These are phyloP conservation scores for Ogataea siamensis DNA, from an alignment of 805 yeast genomes.

Conservation along the genomic window DNA sequence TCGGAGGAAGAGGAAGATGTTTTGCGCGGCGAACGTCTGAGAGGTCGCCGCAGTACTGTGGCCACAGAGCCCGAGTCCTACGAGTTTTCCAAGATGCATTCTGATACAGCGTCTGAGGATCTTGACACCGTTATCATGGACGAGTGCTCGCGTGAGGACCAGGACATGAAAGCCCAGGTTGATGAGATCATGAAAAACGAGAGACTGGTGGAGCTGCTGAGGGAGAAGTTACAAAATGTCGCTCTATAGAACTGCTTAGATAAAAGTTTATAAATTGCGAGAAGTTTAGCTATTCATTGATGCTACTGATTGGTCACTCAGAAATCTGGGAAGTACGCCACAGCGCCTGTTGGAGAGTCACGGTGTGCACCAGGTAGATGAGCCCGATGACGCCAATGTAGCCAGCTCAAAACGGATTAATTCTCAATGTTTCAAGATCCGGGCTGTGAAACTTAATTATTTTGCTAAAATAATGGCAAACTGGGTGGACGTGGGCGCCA, in stretches of 20 bases:
- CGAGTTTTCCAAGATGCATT: constrained; percentile 24
- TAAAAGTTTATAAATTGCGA: too few species aligned
- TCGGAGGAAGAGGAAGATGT: constrained; percentile 18
- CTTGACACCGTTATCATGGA: constrained; percentile 17
- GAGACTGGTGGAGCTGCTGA: constrained; percentile 16
- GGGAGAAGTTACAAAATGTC: constrained; percentile 5
- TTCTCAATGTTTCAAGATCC: too few species aligned
- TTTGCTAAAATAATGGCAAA: constrained; percentile 4
- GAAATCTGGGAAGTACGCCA: too few species aligned
- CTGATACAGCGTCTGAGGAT: constrained; percentile 15
- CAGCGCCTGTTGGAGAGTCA: too few species aligned
- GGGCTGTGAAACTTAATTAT: too few species aligned
- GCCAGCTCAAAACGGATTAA: too few species aligned
- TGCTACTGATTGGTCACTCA: too few species aligned
- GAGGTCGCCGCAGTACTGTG: constrained; percentile 1
- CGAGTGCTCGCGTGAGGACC: constrained; percentile 1
- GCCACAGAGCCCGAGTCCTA: constrained; percentile 34
- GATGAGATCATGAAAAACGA: constrained; percentile 22
- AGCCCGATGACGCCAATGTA: too few species aligned
- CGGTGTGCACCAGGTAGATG: too few species aligned
- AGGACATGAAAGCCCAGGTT: constrained; percentile 20
- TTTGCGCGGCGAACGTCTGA: neutral
- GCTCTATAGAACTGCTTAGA: constrained; percentile 13
- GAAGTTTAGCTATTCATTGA: too few species aligned
- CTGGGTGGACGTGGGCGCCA: constrained; percentile 5